These are phyloP conservation scores for Chalaropsis thielavioides DNA, from an alignment of 2,329 filamentous ascomycete genomes.

Conservation along the genomic window DNA sequence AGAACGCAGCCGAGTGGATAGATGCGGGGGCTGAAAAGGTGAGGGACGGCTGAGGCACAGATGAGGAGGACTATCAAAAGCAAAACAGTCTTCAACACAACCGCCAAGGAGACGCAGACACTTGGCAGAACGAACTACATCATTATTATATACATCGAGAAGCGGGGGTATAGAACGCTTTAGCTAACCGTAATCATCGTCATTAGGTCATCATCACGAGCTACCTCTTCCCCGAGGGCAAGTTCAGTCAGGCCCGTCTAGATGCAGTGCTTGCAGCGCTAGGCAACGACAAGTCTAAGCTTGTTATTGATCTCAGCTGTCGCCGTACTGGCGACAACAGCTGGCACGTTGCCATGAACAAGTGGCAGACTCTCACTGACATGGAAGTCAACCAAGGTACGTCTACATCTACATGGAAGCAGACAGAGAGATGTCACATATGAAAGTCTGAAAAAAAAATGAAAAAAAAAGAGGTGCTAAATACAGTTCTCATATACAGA, in stretches of 20 bases:
- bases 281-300: conserved; percentile 57
- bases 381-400: conserved; percentile 82
- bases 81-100: too few relatives aligned
- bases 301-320: conserved; percentile 93
- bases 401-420: conserved; percentile 17
- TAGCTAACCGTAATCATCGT: background rate
- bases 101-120: background rate
- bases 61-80: background rate
- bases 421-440: background rate
- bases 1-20: conserved; percentile 77
- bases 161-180: background rate
- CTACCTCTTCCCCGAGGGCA: conserved; percentile 73
- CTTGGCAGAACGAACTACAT: background rate
- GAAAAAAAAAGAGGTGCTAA: background rate
- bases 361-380: conserved; percentile 95
- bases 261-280: conserved; percentile 59
- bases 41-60: conserved; percentile 18
- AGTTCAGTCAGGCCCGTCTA: conserved; percentile 64
- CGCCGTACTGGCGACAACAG: conserved; percentile 53
- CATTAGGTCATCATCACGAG: conserved; percentile 90
- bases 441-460: too few relatives aligned
- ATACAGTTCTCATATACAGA: conserved; percentile 37
- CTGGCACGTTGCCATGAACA: conserved; percentile 98
- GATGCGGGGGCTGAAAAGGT: conserved; percentile 81
- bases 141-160: background rate